Base-by-base conservation (phyloP, 306 rosid species). In the Cercis canadensis region DNA sequence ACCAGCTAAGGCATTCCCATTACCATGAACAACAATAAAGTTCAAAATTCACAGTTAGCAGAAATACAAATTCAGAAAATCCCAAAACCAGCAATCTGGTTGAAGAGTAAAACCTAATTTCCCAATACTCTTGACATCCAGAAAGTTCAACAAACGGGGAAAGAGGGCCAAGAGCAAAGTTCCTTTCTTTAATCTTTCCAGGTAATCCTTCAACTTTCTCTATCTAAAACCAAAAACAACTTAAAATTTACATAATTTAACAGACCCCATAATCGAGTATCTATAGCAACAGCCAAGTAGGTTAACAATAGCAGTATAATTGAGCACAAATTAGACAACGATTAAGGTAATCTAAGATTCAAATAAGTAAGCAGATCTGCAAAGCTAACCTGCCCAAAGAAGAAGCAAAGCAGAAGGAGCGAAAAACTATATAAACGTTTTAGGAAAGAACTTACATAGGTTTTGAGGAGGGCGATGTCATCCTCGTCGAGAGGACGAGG, bases 401-500 rank as follows among this genome's bases (percentile, higher is more conserved):
- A 45, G 3, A 18, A 12, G 44, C 39, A 44, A 55, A 45, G 39
- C 29, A 29, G 31, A 72, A 54, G 47, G 8, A 46, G 49, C 10
- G 21, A 56, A 19, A 33, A 29, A 5, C 7, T 8, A 81, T 74
- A 34, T 63, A 75, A 81, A 87, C 88, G 88, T 70, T 80, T 66
- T 8, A 0, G 32, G 37, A 18, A 62, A 65, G 57, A 68, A 21
- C 74, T 50, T 79, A 95, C 99, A 15, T 95, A 95, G 40, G 99
- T 95, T 80, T 92, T 95, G 77, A 95, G 97, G 14, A 95, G 90
- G 11, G 96, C 97, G 47, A 91, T 95, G 65, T 95, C 97, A 70
- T 92, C 99, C 73, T 95, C 99, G 19, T 95, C 99, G 18, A 92
- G 97, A 14, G 99, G 99, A 41, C 81, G 88, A 17, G 97, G 97